These are phyloP conservation scores for Phytophthora palmivora DNA, from an alignment of 352 stramenopile species.

Conservation along the genomic window DNA sequence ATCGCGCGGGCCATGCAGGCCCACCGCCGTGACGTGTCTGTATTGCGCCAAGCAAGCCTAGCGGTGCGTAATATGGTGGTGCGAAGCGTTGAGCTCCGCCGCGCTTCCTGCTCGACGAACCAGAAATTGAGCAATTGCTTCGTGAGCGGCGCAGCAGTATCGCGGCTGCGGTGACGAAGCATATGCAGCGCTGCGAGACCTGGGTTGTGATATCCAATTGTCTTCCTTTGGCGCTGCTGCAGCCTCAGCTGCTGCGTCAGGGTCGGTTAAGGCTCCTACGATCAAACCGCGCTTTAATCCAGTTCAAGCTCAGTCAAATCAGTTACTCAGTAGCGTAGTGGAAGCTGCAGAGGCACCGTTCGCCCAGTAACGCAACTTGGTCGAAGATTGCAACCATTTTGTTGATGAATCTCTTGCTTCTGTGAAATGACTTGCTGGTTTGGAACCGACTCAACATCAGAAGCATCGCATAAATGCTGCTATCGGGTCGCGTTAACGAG, in stretches of 20 bases:
- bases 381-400: too few species aligned
- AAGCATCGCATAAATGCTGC: too few species aligned
- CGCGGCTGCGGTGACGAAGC: constrained; percentile 79
- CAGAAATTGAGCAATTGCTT: constrained; percentile 66
- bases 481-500: too few species aligned
- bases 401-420: too few species aligned
- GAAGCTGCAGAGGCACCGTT: constrained; percentile 65
- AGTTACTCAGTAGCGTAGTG: constrained; percentile 61
- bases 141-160: constrained; percentile 65
- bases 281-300: constrained; percentile 69
- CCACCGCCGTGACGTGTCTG: constrained; percentile 47
- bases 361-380: constrained; percentile 20
- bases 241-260: constrained; percentile 17
- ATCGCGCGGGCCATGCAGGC: constrained; percentile 66
- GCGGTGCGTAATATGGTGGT: constrained; percentile 85
- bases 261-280: constrained; percentile 23
- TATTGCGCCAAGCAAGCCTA: constrained; percentile 80
- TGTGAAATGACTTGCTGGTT: too few species aligned
- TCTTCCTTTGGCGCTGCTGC: constrained; percentile 55
- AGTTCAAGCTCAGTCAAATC: constrained; percentile 61
- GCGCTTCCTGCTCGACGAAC: constrained; percentile 72
- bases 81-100: constrained; percentile 61
- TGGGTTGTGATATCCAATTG: constrained; percentile 76
- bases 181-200: constrained; percentile 76
- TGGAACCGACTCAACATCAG: too few species aligned